Evolutionary conservation across 257 asterid species (phyloP).

Genomic region (Solanum bukasovii): DNA sequence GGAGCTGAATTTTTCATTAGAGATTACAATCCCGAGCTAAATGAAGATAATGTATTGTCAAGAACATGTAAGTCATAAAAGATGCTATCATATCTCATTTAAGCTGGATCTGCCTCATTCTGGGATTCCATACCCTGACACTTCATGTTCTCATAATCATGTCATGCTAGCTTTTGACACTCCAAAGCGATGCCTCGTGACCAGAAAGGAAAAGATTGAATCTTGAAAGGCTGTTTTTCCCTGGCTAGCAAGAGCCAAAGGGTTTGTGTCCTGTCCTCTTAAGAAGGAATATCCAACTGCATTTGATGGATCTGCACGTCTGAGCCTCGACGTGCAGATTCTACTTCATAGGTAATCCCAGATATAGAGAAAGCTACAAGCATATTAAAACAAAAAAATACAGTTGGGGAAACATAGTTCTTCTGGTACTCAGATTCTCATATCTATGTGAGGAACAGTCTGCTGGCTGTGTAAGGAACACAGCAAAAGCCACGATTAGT

Average conservation of each 20-base stretch:
- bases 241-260: neutral
- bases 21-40: neutral
- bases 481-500: neutral
- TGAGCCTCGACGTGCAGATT: neutral
- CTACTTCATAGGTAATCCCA: neutral
- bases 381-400: neutral
- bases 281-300: neutral
- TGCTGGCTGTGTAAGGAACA: neutral
- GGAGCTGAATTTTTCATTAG: neutral
- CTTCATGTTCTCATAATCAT: neutral
- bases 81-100: neutral
- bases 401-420: neutral
- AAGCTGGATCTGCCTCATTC: neutral
- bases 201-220: neutral
- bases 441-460: neutral
- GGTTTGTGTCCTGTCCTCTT: neutral
- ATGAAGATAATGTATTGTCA: neutral
- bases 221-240: neutral
- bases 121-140: neutral
- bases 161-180: neutral
- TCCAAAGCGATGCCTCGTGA: neutral
- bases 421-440: neutral
- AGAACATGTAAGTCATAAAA: neutral
- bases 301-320: neutral
- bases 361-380: neutral